A percentile compares a stretch with the other conserved stretches of the same genome.
These are phyloP conservation scores for Fusarium palustre DNA, from an alignment of 2,329 filamentous ascomycete species.

Conservation along the genomic window DNA sequence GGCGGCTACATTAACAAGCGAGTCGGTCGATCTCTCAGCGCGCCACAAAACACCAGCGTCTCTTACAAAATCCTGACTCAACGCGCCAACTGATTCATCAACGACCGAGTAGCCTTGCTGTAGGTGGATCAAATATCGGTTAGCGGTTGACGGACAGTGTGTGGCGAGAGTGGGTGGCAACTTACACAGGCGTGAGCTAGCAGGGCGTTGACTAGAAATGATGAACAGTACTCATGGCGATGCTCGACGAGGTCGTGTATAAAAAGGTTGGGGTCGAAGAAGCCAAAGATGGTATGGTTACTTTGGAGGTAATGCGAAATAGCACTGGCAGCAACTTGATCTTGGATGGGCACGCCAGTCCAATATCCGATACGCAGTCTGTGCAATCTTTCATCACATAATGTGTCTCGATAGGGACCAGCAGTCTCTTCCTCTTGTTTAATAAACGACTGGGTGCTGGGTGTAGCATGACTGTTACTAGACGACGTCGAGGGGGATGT, in stretches of 20 bases:
- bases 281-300: conserved; percentile 52
- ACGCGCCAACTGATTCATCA: conserved; percentile 4
- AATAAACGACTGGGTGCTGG: not conserved
- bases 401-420: not conserved
- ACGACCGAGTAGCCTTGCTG: conserved; percentile 27
- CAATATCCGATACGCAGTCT: conserved; percentile 46
- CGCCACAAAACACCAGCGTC: conserved; percentile 25
- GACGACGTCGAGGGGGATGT: conserved; percentile 23
- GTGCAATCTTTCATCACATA: conserved; percentile 18
- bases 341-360: conserved; percentile 49
- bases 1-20: conserved; percentile 26
- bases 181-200: conserved; percentile 51
- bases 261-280: conserved; percentile 52
- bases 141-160: not conserved
- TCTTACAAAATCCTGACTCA: conserved; percentile 25
- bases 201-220: conserved; percentile 50
- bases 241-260: conserved; percentile 48
- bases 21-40: conserved; percentile 32
- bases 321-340: conserved; percentile 47
- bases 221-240: conserved; percentile 47
- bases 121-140: not conserved
- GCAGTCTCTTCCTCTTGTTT: conserved; percentile 1
- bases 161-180: conserved; percentile 8
- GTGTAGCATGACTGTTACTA: conserved; percentile 20
- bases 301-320: conserved; percentile 51